These are phyloP conservation scores for Pestalotiopsis sp. DNA, from an alignment of 2,329 filamentous ascomycete species.

Conservation along the genomic window DNA sequence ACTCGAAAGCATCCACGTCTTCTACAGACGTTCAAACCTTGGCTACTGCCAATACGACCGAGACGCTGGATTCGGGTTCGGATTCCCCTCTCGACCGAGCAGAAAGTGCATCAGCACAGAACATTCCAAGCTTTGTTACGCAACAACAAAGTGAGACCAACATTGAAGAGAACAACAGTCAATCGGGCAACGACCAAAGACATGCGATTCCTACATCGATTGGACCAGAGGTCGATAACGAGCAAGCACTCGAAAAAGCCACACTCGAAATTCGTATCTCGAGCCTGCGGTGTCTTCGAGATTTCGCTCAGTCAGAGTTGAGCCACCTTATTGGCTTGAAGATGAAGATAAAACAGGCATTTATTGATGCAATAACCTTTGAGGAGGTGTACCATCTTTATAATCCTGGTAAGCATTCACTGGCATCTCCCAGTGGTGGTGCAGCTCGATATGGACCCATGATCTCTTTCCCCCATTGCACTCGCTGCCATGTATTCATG, in stretches of 20 bases:
- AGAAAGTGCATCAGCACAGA: background rate
- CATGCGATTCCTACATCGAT: background rate
- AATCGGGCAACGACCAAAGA: background rate
- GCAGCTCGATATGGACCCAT: too few relatives aligned
- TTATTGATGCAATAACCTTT: conserved; percentile 6
- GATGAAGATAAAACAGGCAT: conserved; percentile 5
- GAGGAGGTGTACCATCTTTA: conserved; percentile 14
- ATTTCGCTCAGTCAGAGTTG: conserved; percentile 12
- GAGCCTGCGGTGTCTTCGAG: conserved; percentile 5
- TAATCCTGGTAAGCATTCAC: background rate
- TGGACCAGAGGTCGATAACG: background rate
- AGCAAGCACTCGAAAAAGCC: background rate
- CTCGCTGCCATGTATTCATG: too few relatives aligned
- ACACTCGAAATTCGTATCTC: conserved; percentile 4
- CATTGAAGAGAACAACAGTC: background rate
- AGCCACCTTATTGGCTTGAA: conserved; percentile 1
- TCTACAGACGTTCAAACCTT: background rate
- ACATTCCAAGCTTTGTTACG: too few relatives aligned
- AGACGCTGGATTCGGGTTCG: background rate
- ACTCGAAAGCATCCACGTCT: background rate
- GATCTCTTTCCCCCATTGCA: too few relatives aligned
- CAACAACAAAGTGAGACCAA: too few relatives aligned
- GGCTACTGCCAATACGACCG: background rate
- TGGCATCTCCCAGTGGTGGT: too few relatives aligned
- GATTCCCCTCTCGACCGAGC: background rate